These are phyloP conservation scores for Pythium dissimile DNA, from an alignment of 352 stramenopile species.

Conservation along the genomic window DNA sequence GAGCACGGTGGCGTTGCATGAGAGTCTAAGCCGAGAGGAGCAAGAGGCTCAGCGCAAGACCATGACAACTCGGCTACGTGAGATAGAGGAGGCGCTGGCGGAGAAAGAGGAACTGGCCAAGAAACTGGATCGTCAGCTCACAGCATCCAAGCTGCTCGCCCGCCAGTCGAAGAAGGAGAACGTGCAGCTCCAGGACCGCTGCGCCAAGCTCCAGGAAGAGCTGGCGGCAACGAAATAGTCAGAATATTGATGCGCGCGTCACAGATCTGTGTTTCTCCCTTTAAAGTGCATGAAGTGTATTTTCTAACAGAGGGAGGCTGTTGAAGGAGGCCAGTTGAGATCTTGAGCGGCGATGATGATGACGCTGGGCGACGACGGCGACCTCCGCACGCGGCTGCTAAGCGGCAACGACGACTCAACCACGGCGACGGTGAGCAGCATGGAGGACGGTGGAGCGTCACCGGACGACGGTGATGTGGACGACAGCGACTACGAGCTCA, in stretches of 20 bases:
- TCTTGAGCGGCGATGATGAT: conserved; percentile 21
- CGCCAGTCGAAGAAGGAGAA: conserved; percentile 75
- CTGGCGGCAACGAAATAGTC: background rate
- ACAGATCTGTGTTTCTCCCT: conserved; percentile 3
- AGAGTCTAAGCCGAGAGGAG: conserved; percentile 38
- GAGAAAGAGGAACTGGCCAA: conserved; percentile 48
- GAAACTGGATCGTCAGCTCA: conserved; percentile 57
- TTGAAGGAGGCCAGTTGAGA: conserved; percentile 8
- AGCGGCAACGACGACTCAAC: background rate
- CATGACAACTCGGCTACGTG: conserved; percentile 29
- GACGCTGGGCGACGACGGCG: conserved; percentile 24
- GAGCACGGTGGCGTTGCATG: conserved; percentile 28
- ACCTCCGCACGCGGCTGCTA: conserved; percentile 27
- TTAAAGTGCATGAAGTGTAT: background rate
- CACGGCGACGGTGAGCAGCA: background rate
- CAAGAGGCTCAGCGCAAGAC: conserved; percentile 24
- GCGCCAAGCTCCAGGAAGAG: conserved; percentile 20
- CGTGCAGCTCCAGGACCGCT: conserved; percentile 34
- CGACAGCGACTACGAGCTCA: conserved; percentile 61
- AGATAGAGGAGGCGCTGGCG: conserved; percentile 32
- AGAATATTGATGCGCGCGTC: background rate
- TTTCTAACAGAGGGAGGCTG: background rate
- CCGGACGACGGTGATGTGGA: conserved; percentile 19
- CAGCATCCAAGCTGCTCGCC: conserved; percentile 60
- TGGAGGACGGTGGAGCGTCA: background rate